Conservation (phyloP, 2,329 filamentous ascomycete species). For the Exophiala xenobiotica region DNA sequence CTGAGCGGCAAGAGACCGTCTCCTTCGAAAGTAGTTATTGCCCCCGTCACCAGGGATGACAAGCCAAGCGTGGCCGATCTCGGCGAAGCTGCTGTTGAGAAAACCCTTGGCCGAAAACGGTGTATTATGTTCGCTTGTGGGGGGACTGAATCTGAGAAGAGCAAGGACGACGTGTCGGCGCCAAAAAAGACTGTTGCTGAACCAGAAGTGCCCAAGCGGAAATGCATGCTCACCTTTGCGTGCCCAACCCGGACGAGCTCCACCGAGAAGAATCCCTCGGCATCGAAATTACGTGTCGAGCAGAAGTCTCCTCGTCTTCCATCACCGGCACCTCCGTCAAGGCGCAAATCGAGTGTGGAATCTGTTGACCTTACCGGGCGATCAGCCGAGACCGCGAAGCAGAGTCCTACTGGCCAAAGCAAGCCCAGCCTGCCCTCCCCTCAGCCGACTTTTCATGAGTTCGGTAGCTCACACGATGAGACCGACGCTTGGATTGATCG, state of each 20-base stretch:
- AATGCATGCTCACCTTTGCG: slow-evolving; percentile 48
- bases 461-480: slow-evolving; percentile 76
- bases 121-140: slow-evolving; percentile 92
- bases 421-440: slow-evolving; percentile 2
- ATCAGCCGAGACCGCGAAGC: slow-evolving; percentile 19
- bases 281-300: slow-evolving; percentile 27
- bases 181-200: slow-evolving; percentile 34
- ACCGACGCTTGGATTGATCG: slow-evolving; percentile 92
- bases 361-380: slow-evolving; percentile 20
- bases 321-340: slow-evolving; percentile 37
- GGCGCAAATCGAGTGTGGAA: slow-evolving; percentile 15
- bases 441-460: slow-evolving; percentile 71
- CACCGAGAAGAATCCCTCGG: slow-evolving; percentile 21
- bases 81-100: slow-evolving; percentile 59
- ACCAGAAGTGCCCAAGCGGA: slow-evolving; percentile 41
- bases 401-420: not conserved
- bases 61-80: slow-evolving; percentile 37
- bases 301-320: slow-evolving; percentile 35
- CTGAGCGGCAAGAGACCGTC: slow-evolving; percentile 26
- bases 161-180: slow-evolving; percentile 35
- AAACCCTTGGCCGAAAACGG: slow-evolving; percentile 71
- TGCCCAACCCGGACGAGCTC: slow-evolving; percentile 42
- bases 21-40: slow-evolving; percentile 30
- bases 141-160: slow-evolving; percentile 55
- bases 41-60: slow-evolving; percentile 31